A percentile compares a stretch with the other conserved stretches of the same genome.
phyloP scores from a whole-genome alignment of 768 basidiomycete species.

The Termitomyces heimii region DNA sequence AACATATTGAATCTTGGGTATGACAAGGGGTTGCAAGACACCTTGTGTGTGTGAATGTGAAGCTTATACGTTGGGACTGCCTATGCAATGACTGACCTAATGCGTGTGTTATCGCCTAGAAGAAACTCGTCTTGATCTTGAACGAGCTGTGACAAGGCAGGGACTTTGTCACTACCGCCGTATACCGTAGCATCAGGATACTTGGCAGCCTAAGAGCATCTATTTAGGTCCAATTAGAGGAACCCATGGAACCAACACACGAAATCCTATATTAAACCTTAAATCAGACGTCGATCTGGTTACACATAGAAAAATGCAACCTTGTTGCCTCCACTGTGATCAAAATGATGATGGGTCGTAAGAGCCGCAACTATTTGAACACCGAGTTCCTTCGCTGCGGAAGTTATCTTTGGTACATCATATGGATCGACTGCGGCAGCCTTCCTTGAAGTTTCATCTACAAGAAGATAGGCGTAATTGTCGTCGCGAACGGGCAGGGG shows the following conservation, averaged over 20 bases:
- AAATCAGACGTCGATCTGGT: neutral
- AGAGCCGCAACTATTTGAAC: conserved; percentile 68
- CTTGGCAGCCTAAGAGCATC: conserved; percentile 27
- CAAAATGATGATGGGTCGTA: conserved; percentile 90
- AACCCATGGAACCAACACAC: conserved; percentile 28
- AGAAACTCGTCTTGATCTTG: conserved; percentile 78
- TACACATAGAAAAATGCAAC: conserved; percentile 28
- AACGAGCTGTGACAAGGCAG: conserved; percentile 65
- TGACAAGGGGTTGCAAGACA: conserved; percentile 90
- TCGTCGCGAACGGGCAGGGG: conserved; percentile 76
- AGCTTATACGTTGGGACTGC: neutral
- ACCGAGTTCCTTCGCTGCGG: conserved; percentile 52
- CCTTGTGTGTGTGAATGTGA: conserved; percentile 28
- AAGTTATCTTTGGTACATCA: conserved; percentile 64
- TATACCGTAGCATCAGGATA: conserved; percentile 57
- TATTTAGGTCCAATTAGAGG: neutral
- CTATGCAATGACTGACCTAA: conserved; percentile 39
- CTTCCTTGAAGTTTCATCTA: conserved; percentile 59
- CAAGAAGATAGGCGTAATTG: conserved; percentile 82
- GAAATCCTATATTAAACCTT: conserved; percentile 33
- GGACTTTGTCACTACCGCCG: conserved; percentile 72
- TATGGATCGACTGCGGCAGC: conserved; percentile 82
- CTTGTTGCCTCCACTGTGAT: conserved; percentile 86
- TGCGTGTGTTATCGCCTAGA: conserved; percentile 55
- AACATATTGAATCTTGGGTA: conserved; percentile 96